Base-by-base conservation (phyloP, 768 basidiomycete species). In the Tylopilus sp. region DNA sequence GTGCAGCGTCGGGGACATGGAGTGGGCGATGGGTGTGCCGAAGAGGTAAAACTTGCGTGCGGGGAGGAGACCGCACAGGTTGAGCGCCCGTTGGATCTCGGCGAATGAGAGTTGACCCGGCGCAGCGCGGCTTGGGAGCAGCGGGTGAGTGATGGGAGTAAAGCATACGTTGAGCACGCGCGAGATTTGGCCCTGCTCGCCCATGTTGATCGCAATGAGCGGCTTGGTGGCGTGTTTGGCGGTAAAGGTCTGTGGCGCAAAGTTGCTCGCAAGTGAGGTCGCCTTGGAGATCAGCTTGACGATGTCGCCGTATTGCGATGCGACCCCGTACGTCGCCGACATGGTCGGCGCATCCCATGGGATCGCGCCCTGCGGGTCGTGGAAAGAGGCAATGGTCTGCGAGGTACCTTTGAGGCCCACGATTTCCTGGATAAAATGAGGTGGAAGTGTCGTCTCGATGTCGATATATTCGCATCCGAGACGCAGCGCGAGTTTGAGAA, bases 151-250 rank as follows among this genome's bases (percentile, higher is more conserved):
- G 40, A 98, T 83, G 14, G 96, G 96, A 33, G 86, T 94, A 62
- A 99, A 82, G 10, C 86, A 87, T 7, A 77, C 71, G 71, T 96
- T 96, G 54, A 97, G 76, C 48, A 98, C 80, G 26, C 97, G 82
- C 5, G 94, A 94, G 64, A 98, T 78, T 69, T 98, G 95, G 13
- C 97, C 97, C 44, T 83, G 81, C 17, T 77, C 64, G 17, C 93
- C 92, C 86, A 96, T 95, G 72, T 98, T 98, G 74, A 98, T 87
- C 6, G 94, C 92, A 52, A 99, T 84, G 63, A 98, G 77, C 3
- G 94, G 96, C 64, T 92, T 96, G 13, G 82, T 70, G 14, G 74
- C 69, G 2, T 78, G 73, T 26, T 76, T 74, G 16, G 77, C 64
- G 37, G 84, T 85, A 65, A 98, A 99, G 11, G 80, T 69, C 48